Evolutionary conservation across 495 filamentous ascomycete species (phyloP), one percentile per base, ranked within the genome.

Genomic region (Penicillium lividum): DNA sequence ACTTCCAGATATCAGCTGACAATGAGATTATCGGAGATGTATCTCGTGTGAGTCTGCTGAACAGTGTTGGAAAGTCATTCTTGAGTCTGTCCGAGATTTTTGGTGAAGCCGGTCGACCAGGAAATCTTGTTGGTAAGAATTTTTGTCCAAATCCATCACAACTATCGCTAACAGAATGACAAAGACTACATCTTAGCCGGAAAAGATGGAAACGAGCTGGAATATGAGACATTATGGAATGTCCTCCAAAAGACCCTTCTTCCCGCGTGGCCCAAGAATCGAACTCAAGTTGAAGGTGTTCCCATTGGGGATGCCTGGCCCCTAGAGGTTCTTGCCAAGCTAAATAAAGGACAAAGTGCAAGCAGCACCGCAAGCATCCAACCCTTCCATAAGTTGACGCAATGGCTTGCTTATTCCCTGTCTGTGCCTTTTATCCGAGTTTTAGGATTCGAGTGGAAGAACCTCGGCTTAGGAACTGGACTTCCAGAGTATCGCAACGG

Each of bases 401-500:
- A 95, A 63, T 95, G 91, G 91, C 86, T 93, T 53, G 86, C 87
- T 6, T 96, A 95, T 73, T 95, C 91, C 18, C 76, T 96, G 29
- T 91, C 92, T 83, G 89, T 91, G 15, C 92, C 92, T 0, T 94
- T 96, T 84, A 81, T 84, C 27, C 89, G 84, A 59, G 72, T 96
- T 4, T 80, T 94, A 53, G 80, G 84, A 46, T 85, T 92, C 15
- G 83, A 89, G 53, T 94, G 92, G 74, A 86, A 85, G 7, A 91
- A 91, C 16, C 80, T 84, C 10, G 84, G 93, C 57, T 81, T 91
- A 3, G 82, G 93, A 45, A 96, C 92, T 4, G 92, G 91, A 7
- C 76, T 96, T 0, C 90, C 92, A 0, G 92, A 96, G 65, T 96
- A 95, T 63, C 80, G 92, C 22, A 96, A 96, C 63, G 92, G 92